Evolutionary conservation across 2,329 filamentous ascomycete genomes (phyloP).

Genomic region (Alternaria consortialis): DNA sequence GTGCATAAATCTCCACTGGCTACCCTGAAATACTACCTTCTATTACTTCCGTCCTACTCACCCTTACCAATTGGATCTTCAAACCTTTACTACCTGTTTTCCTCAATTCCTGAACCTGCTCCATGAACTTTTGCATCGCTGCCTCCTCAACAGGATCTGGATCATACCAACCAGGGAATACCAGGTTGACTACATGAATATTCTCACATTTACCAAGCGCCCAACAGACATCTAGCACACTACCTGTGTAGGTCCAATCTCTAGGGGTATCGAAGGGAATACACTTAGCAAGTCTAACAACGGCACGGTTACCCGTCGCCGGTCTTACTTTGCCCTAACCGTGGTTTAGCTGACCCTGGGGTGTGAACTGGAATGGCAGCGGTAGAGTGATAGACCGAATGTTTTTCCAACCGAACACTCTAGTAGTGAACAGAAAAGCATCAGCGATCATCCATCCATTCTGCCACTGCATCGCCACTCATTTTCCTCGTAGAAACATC

Average conservation of each 20-base stretch:
- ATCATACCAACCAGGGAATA: not conserved
- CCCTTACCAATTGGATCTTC: not conserved
- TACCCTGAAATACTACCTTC: not conserved
- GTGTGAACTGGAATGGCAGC: not conserved
- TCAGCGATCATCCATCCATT: not conserved
- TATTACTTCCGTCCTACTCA: not conserved
- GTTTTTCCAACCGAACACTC: not conserved
- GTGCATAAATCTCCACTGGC: not conserved
- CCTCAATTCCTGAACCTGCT: not conserved
- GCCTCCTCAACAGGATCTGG: not conserved
- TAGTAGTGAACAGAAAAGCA: not conserved
- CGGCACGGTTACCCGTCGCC: not conserved
- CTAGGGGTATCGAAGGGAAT: not conserved
- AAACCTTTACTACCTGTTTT: not conserved
- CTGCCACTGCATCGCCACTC: not conserved
- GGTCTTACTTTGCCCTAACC: not conserved
- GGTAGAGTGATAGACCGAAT: not conserved
- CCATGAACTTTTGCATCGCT: not conserved
- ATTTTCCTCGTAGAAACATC: not conserved
- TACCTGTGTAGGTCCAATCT: not conserved
- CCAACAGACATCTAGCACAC: not conserved
- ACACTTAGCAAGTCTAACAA: not conserved
- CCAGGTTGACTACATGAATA: not conserved
- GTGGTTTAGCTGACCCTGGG: not conserved
- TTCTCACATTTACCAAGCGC: not conserved